Evolutionary conservation across 345 rosid species (phyloP).

Genomic region (Citrus maxima): DNA sequence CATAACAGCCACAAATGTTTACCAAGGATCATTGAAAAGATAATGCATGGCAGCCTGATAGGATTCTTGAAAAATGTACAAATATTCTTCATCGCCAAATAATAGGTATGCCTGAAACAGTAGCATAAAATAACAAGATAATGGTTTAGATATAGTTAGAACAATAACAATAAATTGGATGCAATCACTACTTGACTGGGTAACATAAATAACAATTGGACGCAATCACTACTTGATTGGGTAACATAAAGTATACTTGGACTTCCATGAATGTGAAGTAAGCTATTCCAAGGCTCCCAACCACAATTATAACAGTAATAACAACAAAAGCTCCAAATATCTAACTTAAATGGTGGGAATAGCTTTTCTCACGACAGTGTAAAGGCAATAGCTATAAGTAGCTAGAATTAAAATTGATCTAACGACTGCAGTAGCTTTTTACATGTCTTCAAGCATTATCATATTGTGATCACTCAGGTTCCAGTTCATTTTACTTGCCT

Average conservation of each 20-base stretch:
- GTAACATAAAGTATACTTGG: neutral
- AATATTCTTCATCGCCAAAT: slow-evolving; percentile 92
- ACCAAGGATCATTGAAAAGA: slow-evolving; percentile 97
- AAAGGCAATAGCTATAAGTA: neutral
- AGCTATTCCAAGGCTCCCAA: neutral
- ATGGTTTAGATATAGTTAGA: neutral
- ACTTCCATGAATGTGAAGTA: neutral
- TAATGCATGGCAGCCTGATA: slow-evolving; percentile 86
- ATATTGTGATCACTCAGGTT: slow-evolving; percentile 4
- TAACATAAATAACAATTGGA: neutral
- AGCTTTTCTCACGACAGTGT: neutral
- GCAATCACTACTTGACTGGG: neutral
- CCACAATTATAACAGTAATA: neutral
- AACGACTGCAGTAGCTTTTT: neutral
- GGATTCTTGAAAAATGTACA: slow-evolving; percentile 93
- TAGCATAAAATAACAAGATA: slow-evolving; percentile 1
- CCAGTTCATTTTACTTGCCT: slow-evolving; percentile 45
- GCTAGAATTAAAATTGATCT: neutral
- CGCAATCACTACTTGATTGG: neutral
- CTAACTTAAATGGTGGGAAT: neutral
- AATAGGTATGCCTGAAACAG: slow-evolving; percentile 82
- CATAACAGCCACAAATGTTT: slow-evolving; percentile 35
- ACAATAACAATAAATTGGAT: neutral
- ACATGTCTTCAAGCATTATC: neutral
- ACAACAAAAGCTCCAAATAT: neutral